Evolutionary conservation across 2,329 filamentous ascomycete species (phyloP).

Genomic region (Keithomyces neogunnii): DNA sequence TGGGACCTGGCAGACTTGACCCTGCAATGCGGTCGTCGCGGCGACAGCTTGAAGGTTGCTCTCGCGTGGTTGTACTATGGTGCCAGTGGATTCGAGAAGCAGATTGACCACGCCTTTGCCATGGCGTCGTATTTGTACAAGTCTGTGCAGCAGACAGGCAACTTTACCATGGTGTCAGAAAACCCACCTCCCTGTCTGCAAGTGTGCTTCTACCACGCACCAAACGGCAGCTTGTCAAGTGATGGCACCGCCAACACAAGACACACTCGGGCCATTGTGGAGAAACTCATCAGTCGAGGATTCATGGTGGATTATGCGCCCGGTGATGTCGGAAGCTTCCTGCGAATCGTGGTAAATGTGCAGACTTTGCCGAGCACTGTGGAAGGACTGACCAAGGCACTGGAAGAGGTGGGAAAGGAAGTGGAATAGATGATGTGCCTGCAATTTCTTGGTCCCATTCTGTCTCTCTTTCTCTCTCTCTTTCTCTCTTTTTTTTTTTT

Average conservation of each 20-base stretch:
- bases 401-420: slow-evolving; percentile 37
- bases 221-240: slow-evolving; percentile 36
- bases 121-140: slow-evolving; percentile 61
- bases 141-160: slow-evolving; percentile 42
- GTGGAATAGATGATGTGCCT: background rate
- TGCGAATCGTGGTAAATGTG: slow-evolving; percentile 51
- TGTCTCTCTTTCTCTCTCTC: no score
- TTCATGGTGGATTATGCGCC: slow-evolving; percentile 58
- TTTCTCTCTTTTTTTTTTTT: no score
- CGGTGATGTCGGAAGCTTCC: slow-evolving; percentile 45
- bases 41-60: slow-evolving; percentile 79
- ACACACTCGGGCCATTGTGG: slow-evolving; percentile 40
- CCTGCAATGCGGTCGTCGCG: slow-evolving; percentile 82
- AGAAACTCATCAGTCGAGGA: slow-evolving; percentile 38
- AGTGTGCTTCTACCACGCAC: slow-evolving; percentile 86
- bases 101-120: slow-evolving; percentile 65
- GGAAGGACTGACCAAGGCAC: slow-evolving; percentile 42
- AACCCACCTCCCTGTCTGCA: slow-evolving; percentile 83
- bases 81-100: slow-evolving; percentile 57
- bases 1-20: slow-evolving; percentile 92
- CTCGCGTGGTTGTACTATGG: slow-evolving; percentile 89
- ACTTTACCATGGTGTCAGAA: slow-evolving; percentile 65
- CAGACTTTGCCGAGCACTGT: slow-evolving; percentile 45
- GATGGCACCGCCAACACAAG: slow-evolving; percentile 37
- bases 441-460: no score